A percentile compares a stretch with the other conserved stretches of the same genome.
Conservation (phyloP, 139 green algal genomes). For the Chlamydomonas applanata region DNA sequence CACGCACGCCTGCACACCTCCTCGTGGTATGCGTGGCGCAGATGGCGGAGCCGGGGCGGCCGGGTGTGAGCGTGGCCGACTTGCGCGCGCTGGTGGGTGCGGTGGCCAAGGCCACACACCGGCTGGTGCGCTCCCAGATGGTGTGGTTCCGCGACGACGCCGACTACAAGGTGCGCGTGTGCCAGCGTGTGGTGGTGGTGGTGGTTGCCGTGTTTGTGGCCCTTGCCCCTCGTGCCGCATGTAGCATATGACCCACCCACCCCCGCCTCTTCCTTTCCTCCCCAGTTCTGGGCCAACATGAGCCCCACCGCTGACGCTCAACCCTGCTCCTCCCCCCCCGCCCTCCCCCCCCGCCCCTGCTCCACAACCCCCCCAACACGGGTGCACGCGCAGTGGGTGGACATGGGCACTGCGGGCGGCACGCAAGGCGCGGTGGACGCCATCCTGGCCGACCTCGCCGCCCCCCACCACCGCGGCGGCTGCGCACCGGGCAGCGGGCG, state of each 20-base stretch:
- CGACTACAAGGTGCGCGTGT: constrained; percentile 31
- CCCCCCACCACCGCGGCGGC: constrained; percentile 32
- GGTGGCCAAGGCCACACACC: constrained; percentile 65
- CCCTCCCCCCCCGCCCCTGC: no score
- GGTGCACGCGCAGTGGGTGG: no score
- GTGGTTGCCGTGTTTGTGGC: not conserved
- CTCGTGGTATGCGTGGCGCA: not conserved
- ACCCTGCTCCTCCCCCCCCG: no score
- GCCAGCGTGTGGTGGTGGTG: not conserved
- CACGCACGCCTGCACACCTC: not conserved
- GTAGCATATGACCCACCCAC: no score
- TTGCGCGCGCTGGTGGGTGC: constrained; percentile 37
- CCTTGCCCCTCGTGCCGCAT: constrained; percentile 9
- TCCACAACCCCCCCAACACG: no score
- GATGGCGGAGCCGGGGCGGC: not conserved
- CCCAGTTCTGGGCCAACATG: no score
- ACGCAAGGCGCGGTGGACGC: constrained; percentile 29
- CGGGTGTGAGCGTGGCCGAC: not conserved
- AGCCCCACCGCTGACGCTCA: no score
- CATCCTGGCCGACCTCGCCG: constrained; percentile 31
- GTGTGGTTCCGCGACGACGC: constrained; percentile 73
- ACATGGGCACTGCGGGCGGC: not conserved
- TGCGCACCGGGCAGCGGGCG: constrained; percentile 21
- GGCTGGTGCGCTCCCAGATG: constrained; percentile 75
- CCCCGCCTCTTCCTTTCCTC: no score